Percentiles rank a stretch among this genome's conserved stretches.
Evolutionary conservation across 1,139 yeast species (phyloP).

Genomic region (Wickerhamiella infanticola): DNA sequence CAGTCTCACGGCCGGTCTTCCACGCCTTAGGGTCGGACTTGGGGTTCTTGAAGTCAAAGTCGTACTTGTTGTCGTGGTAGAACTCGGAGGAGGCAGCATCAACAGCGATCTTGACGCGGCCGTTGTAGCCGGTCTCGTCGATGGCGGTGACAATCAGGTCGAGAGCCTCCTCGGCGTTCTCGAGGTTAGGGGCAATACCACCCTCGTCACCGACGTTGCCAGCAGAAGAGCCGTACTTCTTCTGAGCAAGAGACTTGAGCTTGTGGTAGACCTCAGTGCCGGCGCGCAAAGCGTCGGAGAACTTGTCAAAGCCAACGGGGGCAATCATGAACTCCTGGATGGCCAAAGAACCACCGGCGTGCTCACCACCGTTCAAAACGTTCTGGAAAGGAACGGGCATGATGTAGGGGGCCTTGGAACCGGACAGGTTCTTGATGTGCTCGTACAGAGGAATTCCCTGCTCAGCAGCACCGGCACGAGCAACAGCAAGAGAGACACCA

Average conservation of each 20-base stretch:
- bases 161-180: constrained; percentile 86
- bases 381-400: constrained; percentile 95
- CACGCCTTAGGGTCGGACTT: constrained; percentile 76
- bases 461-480: constrained; percentile 91
- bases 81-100: constrained; percentile 96
- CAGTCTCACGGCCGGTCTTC: constrained; percentile 76
- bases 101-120: constrained; percentile 76
- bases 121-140: constrained; percentile 83
- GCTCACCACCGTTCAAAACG: constrained; percentile 97
- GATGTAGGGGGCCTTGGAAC: constrained; percentile 55
- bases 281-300: constrained; percentile 86
- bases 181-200: constrained; percentile 97
- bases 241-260: constrained; percentile 79
- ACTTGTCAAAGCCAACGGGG: constrained; percentile 73
- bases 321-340: constrained; percentile 98
- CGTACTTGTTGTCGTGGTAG: constrained; percentile 91
- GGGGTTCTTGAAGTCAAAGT: constrained; percentile 93
- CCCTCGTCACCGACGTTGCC: constrained; percentile 99
- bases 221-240: constrained; percentile 89
- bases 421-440: constrained; percentile 64
- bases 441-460: constrained; percentile 74
- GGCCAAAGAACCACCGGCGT: constrained; percentile 97
- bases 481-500: constrained; percentile 86
- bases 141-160: constrained; percentile 82
- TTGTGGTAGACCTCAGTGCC: constrained; percentile 95